Evolutionary conservation across 352 stramenopile species (phyloP), one percentile per base, ranked within the genome.

Genomic region (Globisporangium paddicum): DNA sequence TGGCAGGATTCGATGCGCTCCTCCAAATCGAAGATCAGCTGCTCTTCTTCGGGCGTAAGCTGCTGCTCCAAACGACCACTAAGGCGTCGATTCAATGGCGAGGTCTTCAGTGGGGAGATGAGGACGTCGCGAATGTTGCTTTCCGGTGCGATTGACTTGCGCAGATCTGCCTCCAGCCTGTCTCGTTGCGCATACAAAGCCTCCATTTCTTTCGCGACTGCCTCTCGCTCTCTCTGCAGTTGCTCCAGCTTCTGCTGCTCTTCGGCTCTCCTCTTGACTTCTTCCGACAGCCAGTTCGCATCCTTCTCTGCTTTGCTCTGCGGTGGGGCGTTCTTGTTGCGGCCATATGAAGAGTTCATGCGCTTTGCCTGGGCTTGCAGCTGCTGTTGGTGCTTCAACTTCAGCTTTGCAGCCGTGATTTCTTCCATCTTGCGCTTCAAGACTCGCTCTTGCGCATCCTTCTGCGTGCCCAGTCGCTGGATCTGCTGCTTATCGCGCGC

Each of bases 371-470:
- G 79, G 0, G 79, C 79, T 48, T 82, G 82, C 8, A 92, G 30
- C 56, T 90, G 76, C 48, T 93, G 81, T 41, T 95, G 86, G 23
- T 94, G 84, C 63, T 94, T 93, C n/a, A 95, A 56, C 16, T 80
- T 66, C 28, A 83, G 79, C 58, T 94, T 95, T 5, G 79, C 76
- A 13, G 79, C 82, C 14, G 77, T 83, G 46, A 90, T 79, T 58
- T 95, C 86, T 58, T 95, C 84, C 82, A 94, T 93, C 58, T 93
- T 93, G 3, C 86, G 80, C 67, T 93, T 93, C 26, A 95, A 64
- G 13, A 95, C 86, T 16, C 86, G 80, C 40, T 95, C 86, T 58
- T 95, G 86, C 0, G 86, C 86, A 60, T 90, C 80, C 47, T 94
- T 93, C 55, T 94, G 78, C 8, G 73, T 86, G 0, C 86, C 86